Percentiles rank a stretch among this genome's conserved stretches.
Conservation (phyloP, 305 asterid genomes). For the Striga hermonthica region DNA sequence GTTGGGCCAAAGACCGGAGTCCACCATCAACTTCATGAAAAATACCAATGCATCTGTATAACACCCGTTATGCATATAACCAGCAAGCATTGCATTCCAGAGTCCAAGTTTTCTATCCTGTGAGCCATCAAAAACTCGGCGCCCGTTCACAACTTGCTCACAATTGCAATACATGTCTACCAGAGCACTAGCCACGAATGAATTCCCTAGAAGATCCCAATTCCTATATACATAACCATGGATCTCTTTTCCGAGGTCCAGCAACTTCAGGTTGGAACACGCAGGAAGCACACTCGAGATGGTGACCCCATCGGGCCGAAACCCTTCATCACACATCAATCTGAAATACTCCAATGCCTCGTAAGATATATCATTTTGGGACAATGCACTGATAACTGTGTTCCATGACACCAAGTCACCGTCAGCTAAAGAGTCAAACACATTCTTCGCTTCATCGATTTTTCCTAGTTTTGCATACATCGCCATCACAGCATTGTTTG, state of each 20-base stretch:
- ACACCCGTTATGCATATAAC: constrained; percentile 70
- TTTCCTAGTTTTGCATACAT: constrained; percentile 81
- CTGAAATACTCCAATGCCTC: constrained; percentile 62
- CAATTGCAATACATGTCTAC: constrained; percentile 94
- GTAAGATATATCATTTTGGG: constrained; percentile 51
- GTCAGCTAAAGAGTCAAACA: constrained; percentile 48
- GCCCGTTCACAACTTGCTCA: constrained; percentile 51
- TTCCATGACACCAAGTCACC: constrained; percentile 85
- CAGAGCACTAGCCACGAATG: constrained; percentile 79
- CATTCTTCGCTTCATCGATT: constrained; percentile 46
- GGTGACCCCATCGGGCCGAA: constrained; percentile 72
- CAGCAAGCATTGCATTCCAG: constrained; percentile 91
- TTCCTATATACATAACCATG: constrained; percentile 66
- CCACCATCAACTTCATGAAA: constrained; percentile 52
- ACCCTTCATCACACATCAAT: constrained; percentile 53
- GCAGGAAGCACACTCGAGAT: constrained; percentile 83
- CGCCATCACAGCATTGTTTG: constrained; percentile 68
- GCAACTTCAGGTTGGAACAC: constrained; percentile 72
- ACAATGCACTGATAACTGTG: constrained; percentile 55
- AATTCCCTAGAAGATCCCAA: constrained; percentile 48
- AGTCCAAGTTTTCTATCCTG: constrained; percentile 50
- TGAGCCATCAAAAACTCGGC: constrained; percentile 50
- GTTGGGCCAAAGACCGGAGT: constrained; percentile 48
- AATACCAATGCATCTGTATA: constrained; percentile 53
- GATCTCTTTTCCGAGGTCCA: constrained; percentile 63